phyloP scores from a whole-genome alignment of 1,284 basidiomycete species.

The Rhodotorula sp. region DNA sequence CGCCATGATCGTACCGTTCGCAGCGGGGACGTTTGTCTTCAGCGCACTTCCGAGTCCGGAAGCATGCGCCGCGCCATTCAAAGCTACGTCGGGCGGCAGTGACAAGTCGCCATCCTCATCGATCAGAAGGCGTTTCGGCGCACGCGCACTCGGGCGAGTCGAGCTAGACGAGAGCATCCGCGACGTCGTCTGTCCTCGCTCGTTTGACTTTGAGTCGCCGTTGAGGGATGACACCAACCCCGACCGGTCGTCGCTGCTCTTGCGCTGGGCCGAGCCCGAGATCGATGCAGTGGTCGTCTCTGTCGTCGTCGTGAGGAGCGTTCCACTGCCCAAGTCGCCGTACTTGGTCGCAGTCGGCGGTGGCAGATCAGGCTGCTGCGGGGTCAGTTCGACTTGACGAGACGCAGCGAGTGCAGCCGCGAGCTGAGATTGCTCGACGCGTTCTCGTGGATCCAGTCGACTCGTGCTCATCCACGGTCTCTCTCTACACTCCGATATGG shows the following conservation, averaged over 20 bases:
- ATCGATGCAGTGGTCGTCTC: not conserved
- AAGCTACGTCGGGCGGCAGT: too few species aligned
- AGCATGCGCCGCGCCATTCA: too few species aligned
- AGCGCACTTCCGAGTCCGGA: too few species aligned
- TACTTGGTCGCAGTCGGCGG: slow-evolving; percentile 6
- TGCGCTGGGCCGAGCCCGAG: not conserved
- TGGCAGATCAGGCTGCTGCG: not conserved
- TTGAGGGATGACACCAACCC: not conserved
- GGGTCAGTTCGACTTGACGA: not conserved
- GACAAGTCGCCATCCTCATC: too few species aligned
- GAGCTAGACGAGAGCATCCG: too few species aligned
- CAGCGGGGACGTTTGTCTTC: too few species aligned
- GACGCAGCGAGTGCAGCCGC: slow-evolving; percentile 3
- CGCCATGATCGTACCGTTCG: not conserved
- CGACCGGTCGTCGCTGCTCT: slow-evolving; percentile 1
- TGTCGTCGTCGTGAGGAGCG: not conserved
- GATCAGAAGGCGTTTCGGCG: too few species aligned
- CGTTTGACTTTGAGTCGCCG: too few species aligned
- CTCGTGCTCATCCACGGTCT: not conserved
- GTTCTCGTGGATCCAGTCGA: not conserved
- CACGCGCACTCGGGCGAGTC: too few species aligned
- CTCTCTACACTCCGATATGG: too few species aligned
- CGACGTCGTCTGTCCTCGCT: too few species aligned
- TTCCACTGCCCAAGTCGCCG: slow-evolving; percentile 1
- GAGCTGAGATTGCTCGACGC: slow-evolving; percentile 1